These are phyloP conservation scores for Fraxinus sp. DNA, from an alignment of 305 asterid genomes.

Conservation along the genomic window DNA sequence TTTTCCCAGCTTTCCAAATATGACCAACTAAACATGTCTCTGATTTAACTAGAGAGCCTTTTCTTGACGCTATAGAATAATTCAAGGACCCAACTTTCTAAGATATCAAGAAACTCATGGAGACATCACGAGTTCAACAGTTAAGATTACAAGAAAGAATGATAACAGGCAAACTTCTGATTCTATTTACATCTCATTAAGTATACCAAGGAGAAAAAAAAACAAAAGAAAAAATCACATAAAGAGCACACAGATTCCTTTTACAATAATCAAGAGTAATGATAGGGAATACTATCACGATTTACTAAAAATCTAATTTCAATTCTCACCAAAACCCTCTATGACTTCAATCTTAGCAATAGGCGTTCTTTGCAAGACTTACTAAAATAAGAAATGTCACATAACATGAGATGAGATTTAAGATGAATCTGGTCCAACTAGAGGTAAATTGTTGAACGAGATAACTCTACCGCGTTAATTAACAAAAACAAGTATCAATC, in stretches of 20 bases:
- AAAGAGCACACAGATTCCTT: background rate
- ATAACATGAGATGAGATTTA: background rate
- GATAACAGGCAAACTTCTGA: background rate
- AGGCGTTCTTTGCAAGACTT: background rate
- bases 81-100: conserved; percentile 86
- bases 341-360: background rate
- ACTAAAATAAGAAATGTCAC: background rate
- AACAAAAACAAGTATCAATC: background rate
- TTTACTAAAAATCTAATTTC: too few species aligned
- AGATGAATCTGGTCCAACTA: background rate
- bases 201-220: background rate
- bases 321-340: background rate
- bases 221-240: background rate
- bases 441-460: background rate
- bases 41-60: conserved; percentile 52
- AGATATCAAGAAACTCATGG: conserved; percentile 75
- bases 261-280: background rate
- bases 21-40: conserved; percentile 46
- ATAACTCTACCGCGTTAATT: background rate
- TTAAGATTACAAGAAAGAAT: conserved; percentile 5
- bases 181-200: conserved; percentile 6
- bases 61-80: conserved; percentile 46
- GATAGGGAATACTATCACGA: background rate
- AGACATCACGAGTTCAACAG: conserved; percentile 29
- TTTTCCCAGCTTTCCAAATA: conserved; percentile 76